Evolutionary conservation across 768 basidiomycete species (phyloP).

Genomic region (Cystofilobasidium bisporidii): DNA sequence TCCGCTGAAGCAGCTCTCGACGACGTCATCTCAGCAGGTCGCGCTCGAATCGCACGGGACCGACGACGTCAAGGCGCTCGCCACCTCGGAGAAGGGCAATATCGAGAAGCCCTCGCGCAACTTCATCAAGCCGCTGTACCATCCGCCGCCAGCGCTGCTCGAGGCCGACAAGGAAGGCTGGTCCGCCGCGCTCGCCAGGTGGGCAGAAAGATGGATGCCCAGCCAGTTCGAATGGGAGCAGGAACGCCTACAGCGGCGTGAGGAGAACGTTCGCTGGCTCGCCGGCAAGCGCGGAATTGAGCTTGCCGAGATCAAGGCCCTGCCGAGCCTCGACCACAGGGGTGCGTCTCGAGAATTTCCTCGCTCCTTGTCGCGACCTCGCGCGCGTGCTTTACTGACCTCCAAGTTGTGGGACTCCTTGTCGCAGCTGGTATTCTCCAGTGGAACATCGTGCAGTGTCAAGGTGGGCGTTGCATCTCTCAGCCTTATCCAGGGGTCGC

Average conservation of each 20-base stretch:
- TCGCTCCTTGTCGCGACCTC: not conserved
- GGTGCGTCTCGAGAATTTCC: constrained; percentile 32
- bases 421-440: constrained; percentile 9
- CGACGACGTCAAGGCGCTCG: constrained; percentile 22
- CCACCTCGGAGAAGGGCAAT: constrained; percentile 20
- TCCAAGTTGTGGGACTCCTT: too few relatives aligned
- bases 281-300: constrained; percentile 39
- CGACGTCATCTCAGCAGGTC: not conserved
- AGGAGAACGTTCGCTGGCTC: constrained; percentile 38
- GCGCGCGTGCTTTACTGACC: not conserved
- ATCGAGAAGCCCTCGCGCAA: constrained; percentile 12
- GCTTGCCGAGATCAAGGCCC: constrained; percentile 34
- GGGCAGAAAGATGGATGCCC: constrained; percentile 26
- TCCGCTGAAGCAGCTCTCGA: constrained; percentile 35
- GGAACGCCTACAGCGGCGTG: constrained; percentile 34
- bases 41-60: not conserved
- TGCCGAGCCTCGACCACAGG: constrained; percentile 33
- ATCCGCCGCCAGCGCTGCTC: not conserved
- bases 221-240: constrained; percentile 36
- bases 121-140: not conserved
- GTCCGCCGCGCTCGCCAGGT: not conserved
- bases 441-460: constrained; percentile 13
- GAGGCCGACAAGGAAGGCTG: not conserved
- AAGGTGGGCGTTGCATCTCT: not conserved
- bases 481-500: too few relatives aligned